These are phyloP conservation scores for Pouteria campechiana DNA, from an alignment of 179 eudicot genomes.

Conservation along the genomic window DNA sequence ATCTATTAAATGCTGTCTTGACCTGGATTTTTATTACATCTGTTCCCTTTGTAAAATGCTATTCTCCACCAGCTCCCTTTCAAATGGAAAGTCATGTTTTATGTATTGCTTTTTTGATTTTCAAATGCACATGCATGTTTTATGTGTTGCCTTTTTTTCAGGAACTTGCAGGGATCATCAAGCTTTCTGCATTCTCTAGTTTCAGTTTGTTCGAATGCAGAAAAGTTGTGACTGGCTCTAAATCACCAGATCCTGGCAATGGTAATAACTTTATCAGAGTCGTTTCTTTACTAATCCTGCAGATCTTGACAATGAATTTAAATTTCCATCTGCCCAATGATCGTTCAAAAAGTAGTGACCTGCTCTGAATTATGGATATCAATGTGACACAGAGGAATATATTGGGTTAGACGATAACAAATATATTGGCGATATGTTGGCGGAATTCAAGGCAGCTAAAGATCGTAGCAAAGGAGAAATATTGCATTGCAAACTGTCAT, in stretches of 20 bases:
- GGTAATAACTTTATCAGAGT: constrained; percentile 28
- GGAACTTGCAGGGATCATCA: constrained; percentile 95
- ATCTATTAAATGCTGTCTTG: too few relatives aligned
- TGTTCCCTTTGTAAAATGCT: too few relatives aligned
- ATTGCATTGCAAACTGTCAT: constrained; percentile 83
- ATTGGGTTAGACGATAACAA: constrained; percentile 90
- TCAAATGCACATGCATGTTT: too few relatives aligned
- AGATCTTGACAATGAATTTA: not conserved
- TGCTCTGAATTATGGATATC: not conserved
- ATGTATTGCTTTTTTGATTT: too few relatives aligned
- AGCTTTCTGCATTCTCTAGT: constrained; percentile 75
- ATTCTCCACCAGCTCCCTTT: too few relatives aligned
- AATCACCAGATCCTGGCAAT: constrained; percentile 79
- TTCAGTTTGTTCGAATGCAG: constrained; percentile 92
- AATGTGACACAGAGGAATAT: constrained; percentile 61
- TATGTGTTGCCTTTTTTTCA: too few relatives aligned
- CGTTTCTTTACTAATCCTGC: not conserved
- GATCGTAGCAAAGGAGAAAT: constrained; percentile 95
- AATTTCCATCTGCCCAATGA: constrained; percentile 3
- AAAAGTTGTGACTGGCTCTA: constrained; percentile 80
- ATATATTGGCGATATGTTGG: constrained; percentile 85
- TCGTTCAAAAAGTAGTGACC: too few relatives aligned
- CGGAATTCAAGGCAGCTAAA: constrained; percentile 92
- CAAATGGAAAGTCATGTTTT: too few relatives aligned
- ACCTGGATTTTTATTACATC: too few relatives aligned